Evolutionary conservation across 768 basidiomycete species (phyloP), one percentile per base, ranked within the genome.

Genomic region (Russula sp.): DNA sequence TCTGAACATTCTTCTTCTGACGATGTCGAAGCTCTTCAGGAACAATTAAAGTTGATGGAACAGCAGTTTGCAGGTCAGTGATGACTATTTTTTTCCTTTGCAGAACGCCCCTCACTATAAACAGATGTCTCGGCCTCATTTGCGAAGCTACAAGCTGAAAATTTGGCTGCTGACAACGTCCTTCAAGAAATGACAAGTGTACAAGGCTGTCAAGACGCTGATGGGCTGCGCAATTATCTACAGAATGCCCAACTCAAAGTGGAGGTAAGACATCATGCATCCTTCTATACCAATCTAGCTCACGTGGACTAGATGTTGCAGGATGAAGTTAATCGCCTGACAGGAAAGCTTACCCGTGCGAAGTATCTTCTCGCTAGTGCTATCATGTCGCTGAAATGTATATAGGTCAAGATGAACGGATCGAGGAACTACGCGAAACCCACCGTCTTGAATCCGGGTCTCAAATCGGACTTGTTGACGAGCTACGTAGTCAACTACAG

Each of bases 351-450:
- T 22, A 83, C 82, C 64, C 79, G 95, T 95, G 72, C 71, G 87
- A 70, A 18, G 34, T 3, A 5, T 26, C 11, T 24, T 56, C 10
- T 28, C 59, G 11, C 8, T 11, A 24, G 6, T 55, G 5, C 22
- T 20, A 20, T 66, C 63, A 32, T 14, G 44, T 48, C 10, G n/a
- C 36, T 32, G 63, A 44, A 55, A 71, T 55, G 56, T 57, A 14
- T 57, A 48, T 69, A 96, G 94, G 86, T 16, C 92, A 96, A 76
- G 92, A 92, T 61, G 86, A 85, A 57, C 88, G 88, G 9, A 80
- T 93, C 13, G 88, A 90, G 67, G 94, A 97, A 72, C 77, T 98
- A 0, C 86, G 86, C 40, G 90, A 94, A 67, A 91, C 85, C 8
- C 94, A 96, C 71, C 82, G 80, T 16, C 79, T 91, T 10, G 94